Evolutionary conservation across 805 yeast species (phyloP).

Genomic region (Starmera dryadoides): DNA sequence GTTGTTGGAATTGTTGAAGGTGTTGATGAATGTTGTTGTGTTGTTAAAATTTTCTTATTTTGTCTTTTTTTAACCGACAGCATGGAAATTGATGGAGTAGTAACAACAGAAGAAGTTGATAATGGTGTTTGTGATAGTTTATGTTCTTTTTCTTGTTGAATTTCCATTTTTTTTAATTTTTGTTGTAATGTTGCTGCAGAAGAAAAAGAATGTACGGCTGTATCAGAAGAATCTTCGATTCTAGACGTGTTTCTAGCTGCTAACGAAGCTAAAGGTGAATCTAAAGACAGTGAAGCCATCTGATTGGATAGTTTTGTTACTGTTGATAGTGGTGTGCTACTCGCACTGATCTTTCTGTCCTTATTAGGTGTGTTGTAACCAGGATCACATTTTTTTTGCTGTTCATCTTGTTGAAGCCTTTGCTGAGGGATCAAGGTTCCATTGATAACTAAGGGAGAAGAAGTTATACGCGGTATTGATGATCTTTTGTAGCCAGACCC

Average conservation of each 20-base stretch:
- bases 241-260: background rate
- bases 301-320: slow-evolving; percentile 10
- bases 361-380: background rate
- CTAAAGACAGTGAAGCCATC: slow-evolving; percentile 7
- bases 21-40: too few relatives aligned
- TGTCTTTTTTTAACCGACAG: too few relatives aligned
- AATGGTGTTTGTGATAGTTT: too few relatives aligned
- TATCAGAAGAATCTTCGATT: too few relatives aligned
- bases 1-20: too few relatives aligned
- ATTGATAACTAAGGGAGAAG: slow-evolving; percentile 9
- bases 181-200: too few relatives aligned
- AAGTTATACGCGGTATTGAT: slow-evolving; percentile 15
- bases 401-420: background rate
- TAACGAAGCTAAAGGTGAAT: slow-evolving; percentile 2
- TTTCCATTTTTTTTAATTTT: too few relatives aligned
- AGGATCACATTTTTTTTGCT: slow-evolving; percentile 1
- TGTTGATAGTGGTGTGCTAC: slow-evolving; percentile 10
- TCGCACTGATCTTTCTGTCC: background rate
- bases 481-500: slow-evolving; percentile 9
- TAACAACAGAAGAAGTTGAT: too few relatives aligned
- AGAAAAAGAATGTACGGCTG: too few relatives aligned
- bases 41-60: too few relatives aligned
- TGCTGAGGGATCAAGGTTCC: slow-evolving; percentile 3
- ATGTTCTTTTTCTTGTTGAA: too few relatives aligned
- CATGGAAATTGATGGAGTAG: too few relatives aligned